These are phyloP conservation scores for Pyrrhoderma noxium DNA, from an alignment of 1,284 basidiomycete genomes.

Conservation along the genomic window DNA sequence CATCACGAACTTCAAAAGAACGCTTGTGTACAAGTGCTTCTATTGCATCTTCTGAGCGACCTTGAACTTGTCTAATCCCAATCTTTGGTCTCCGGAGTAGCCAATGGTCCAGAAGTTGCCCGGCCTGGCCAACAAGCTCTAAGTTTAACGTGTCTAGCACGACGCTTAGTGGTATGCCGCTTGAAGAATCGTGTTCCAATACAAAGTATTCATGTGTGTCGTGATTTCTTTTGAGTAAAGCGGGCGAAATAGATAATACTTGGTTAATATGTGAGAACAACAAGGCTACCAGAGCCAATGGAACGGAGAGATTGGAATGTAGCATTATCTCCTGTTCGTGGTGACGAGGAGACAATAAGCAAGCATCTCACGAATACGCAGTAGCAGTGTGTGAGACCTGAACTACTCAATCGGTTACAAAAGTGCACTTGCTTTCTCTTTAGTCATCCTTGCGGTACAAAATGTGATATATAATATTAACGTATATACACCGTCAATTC, in stretches of 20 bases:
- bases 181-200: conserved; percentile 60
- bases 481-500: too few species aligned
- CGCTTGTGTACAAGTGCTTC: conserved; percentile 34
- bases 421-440: too few species aligned
- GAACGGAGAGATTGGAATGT: not conserved
- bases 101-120: conserved; percentile 81
- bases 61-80: conserved; percentile 21
- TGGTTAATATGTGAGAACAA: conserved; percentile 5
- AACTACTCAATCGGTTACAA: too few species aligned
- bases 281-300: conserved; percentile 18
- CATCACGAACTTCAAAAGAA: conserved; percentile 37
- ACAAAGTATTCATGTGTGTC: conserved; percentile 88
- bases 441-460: too few species aligned
- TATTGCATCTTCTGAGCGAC: conserved; percentile 18
- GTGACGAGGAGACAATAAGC: too few species aligned
- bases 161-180: conserved; percentile 47
- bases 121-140: conserved; percentile 83
- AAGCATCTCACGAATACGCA: too few species aligned
- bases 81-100: conserved; percentile 62
- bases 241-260: conserved; percentile 19
- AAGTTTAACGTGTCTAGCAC: conserved; percentile 63
- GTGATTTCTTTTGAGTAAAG: conserved; percentile 48
- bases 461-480: too few species aligned
- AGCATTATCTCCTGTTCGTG: not conserved
- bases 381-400: too few species aligned